A percentile compares a stretch with the other conserved stretches of the same genome.
Evolutionary conservation across 768 basidiomycete species (phyloP).

Genomic region (Porphyrellus cyaneotinctus): DNA sequence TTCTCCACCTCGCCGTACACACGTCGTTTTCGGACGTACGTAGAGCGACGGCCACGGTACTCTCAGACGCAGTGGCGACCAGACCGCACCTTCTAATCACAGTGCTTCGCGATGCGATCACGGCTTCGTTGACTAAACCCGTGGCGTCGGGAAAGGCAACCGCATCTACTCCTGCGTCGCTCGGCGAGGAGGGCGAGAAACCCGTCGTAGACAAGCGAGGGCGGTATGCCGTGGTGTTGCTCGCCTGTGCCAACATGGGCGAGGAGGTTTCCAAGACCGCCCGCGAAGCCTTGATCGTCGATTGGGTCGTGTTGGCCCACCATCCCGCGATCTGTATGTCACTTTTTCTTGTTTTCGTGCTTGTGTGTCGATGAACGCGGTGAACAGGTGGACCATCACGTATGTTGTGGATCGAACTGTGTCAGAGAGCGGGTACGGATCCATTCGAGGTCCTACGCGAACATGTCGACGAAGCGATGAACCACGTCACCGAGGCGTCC

Average conservation of each 20-base stretch:
- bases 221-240: conserved; percentile 50
- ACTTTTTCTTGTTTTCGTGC: background rate
- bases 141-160: conserved; percentile 20
- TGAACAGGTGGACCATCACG: conserved; percentile 16
- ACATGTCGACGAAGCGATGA: conserved; percentile 48
- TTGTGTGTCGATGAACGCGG: background rate
- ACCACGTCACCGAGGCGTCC: conserved; percentile 46
- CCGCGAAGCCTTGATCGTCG: conserved; percentile 46
- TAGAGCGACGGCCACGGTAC: conserved; percentile 38
- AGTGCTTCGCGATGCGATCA: conserved; percentile 60
- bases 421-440: conserved; percentile 64
- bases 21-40: conserved; percentile 52
- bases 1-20: conserved; percentile 67
- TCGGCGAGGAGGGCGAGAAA: conserved; percentile 36
- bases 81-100: conserved; percentile 48
- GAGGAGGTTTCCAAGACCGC: conserved; percentile 32
- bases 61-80: conserved; percentile 37
- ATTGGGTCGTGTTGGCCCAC: conserved; percentile 67
- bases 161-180: background rate
- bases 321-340: conserved; percentile 60
- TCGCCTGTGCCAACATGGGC: conserved; percentile 45
- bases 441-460: conserved; percentile 56
- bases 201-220: conserved; percentile 46
- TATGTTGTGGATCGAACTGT: conserved; percentile 71
- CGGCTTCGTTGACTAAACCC: conserved; percentile 41